phyloP scores from a whole-genome alignment of 192 early-diverging fungal genomes.

The Kappamyces sp. region DNA sequence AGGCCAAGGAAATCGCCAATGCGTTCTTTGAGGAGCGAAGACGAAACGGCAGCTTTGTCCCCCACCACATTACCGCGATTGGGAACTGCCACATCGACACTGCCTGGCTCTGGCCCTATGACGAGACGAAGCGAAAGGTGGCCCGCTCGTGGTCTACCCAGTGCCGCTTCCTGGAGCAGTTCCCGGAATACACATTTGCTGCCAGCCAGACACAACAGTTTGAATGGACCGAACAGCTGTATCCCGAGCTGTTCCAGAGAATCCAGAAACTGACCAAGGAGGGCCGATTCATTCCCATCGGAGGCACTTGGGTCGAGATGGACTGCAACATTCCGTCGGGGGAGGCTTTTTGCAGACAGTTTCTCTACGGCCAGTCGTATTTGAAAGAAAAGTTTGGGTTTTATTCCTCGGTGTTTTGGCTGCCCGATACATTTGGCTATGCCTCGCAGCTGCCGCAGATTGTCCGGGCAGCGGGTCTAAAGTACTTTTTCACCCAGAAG shows the following conservation, averaged over 20 bases:
- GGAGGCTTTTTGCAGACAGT: slow-evolving; percentile 90
- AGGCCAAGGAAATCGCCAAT: slow-evolving; percentile 39
- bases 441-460: slow-evolving; percentile 86
- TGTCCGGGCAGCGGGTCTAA: slow-evolving; percentile 39
- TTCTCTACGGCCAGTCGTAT: slow-evolving; percentile 86
- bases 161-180: slow-evolving; percentile 67
- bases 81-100: slow-evolving; percentile 85
- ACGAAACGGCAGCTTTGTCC: slow-evolving; percentile 30
- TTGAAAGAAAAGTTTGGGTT: slow-evolving; percentile 61
- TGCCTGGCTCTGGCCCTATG: slow-evolving; percentile 97
- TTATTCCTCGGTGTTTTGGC: slow-evolving; percentile 70
- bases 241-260: slow-evolving; percentile 74
- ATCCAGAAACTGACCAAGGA: slow-evolving; percentile 62
- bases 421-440: slow-evolving; percentile 91
- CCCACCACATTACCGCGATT: slow-evolving; percentile 74
- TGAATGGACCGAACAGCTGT: slow-evolving; percentile 80
- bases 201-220: slow-evolving; percentile 97
- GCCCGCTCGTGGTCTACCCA: slow-evolving; percentile 38
- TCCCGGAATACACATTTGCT: slow-evolving; percentile 85
- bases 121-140: slow-evolving; percentile 90
- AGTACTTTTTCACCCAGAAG: slow-evolving; percentile 99
- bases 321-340: slow-evolving; percentile 96
- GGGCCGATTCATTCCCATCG: slow-evolving; percentile 88
- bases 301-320: slow-evolving; percentile 97
- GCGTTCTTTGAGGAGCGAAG: slow-evolving; percentile 65